Conservation (phyloP, 1,284 basidiomycete genomes). For the Tilletia indica region DNA sequence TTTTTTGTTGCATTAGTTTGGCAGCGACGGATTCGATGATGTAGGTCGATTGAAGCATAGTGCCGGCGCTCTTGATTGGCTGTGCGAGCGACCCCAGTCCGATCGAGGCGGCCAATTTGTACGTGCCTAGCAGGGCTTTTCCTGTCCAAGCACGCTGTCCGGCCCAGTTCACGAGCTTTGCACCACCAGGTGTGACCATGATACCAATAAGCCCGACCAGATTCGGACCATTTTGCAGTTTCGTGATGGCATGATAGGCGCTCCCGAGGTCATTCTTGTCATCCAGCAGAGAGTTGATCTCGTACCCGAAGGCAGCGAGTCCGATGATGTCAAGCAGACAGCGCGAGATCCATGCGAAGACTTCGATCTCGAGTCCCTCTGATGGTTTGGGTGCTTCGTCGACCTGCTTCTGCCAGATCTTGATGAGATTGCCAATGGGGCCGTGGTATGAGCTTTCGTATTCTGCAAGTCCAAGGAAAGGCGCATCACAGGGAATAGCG, state of each 20-base stretch:
- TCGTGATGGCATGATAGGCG: conserved; percentile 43
- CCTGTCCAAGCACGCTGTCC: not conserved
- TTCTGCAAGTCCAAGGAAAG: conserved; percentile 13
- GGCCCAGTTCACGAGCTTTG: not conserved
- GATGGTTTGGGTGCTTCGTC: conserved; percentile 29
- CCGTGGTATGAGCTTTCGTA: conserved; percentile 39
- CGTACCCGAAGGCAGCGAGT: conserved; percentile 35
- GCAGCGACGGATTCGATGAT: conserved; percentile 38
- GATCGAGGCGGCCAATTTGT: not conserved
- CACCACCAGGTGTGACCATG: conserved; percentile 1
- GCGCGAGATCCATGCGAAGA: conserved; percentile 36
- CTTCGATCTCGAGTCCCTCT: conserved; percentile 38
- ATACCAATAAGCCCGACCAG: conserved; percentile 35
- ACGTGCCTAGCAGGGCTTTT: not conserved
- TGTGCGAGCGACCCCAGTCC: not conserved
- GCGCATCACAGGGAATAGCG: not conserved
- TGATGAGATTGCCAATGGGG: conserved; percentile 36
- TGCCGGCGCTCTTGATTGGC: not conserved
- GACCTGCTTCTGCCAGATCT: conserved; percentile 25
- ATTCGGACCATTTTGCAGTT: conserved; percentile 43
- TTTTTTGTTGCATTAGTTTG: conserved; percentile 39
- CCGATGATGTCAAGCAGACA: conserved; percentile 54
- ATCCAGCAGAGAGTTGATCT: conserved; percentile 42
- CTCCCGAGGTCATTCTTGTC: conserved; percentile 36
- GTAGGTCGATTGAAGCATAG: conserved; percentile 23